Percentiles rank a stretch among this genome's conserved stretches.
phyloP scores from a whole-genome alignment of 2,329 filamentous ascomycete species.

The Emergomyces pasteurianus region DNA sequence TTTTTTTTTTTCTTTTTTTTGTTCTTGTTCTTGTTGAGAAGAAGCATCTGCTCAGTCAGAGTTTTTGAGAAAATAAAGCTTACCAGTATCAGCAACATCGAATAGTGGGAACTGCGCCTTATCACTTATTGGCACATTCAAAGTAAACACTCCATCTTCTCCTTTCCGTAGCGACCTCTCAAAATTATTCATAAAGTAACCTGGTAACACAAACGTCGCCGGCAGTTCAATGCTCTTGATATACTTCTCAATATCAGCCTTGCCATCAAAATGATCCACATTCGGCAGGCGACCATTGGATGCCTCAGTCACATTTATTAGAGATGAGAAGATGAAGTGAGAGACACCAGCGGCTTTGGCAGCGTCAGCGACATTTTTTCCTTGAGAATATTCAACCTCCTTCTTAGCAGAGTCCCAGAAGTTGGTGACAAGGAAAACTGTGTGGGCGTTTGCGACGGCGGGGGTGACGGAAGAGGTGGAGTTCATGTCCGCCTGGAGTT shows the following conservation, averaged over 20 bases:
- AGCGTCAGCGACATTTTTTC: constrained; percentile 28
- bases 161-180: constrained; percentile 20
- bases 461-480: constrained; percentile 27
- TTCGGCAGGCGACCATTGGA: constrained; percentile 24
- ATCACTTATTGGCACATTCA: constrained; percentile 16
- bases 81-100: constrained; percentile 36
- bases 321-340: constrained; percentile 32
- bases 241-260: constrained; percentile 29
- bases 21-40: too few species aligned
- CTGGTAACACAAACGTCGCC: constrained; percentile 32
- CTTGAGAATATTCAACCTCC: constrained; percentile 27
- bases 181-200: constrained; percentile 35
- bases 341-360: constrained; percentile 24
- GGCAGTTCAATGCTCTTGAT: constrained; percentile 23
- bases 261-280: constrained; percentile 31
- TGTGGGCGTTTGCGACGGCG: constrained; percentile 36
- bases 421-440: constrained; percentile 39
- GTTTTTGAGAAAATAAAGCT: constrained; percentile 16
- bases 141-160: constrained; percentile 19
- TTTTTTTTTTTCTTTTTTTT: too few species aligned
- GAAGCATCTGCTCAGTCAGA: too few species aligned
- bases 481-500: constrained; percentile 32
- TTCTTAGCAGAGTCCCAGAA: constrained; percentile 30
- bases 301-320: constrained; percentile 21
- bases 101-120: constrained; percentile 32